Evolutionary conservation across 306 rosid genomes (phyloP).

Genomic region (Lablab purpureus): DNA sequence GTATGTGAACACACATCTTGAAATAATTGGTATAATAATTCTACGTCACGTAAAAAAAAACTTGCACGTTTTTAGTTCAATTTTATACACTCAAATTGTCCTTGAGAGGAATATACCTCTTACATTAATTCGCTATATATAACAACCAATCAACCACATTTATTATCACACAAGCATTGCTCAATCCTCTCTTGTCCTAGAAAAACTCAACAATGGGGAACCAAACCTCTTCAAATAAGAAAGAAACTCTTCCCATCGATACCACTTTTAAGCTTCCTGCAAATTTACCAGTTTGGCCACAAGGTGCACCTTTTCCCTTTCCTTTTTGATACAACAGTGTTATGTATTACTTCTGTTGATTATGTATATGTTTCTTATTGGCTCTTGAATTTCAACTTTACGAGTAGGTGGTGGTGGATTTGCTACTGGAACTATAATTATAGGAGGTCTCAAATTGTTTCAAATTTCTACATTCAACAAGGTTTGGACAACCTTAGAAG

Average conservation of each 20-base stretch:
- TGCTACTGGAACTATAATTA: conserved; percentile 45
- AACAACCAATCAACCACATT: conserved; percentile 1
- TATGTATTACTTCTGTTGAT: not conserved
- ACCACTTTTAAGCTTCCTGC: conserved; percentile 46
- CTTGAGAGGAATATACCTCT: conserved; percentile 36
- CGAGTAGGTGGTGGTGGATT: conserved; percentile 45
- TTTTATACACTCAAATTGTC: not conserved
- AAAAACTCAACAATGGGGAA: conserved; percentile 46
- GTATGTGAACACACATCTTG: not conserved
- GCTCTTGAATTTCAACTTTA: not conserved
- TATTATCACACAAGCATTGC: not conserved
- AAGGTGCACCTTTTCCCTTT: conserved; percentile 34
- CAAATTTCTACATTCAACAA: conserved; percentile 53
- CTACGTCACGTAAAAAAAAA: not conserved
- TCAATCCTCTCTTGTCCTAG: not conserved
- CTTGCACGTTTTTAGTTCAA: conserved; percentile 36
- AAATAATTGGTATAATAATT: not conserved
- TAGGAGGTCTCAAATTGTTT: conserved; percentile 36
- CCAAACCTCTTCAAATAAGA: conserved; percentile 27
- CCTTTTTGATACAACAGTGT: not conserved
- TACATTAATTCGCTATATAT: conserved; percentile 29
- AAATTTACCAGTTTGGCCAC: conserved; percentile 48
- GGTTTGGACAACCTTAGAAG: conserved; percentile 51
- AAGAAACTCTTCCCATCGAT: conserved; percentile 39
- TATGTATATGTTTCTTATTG: not conserved